Conservation (phyloP, 768 basidiomycete genomes). For the Amanita pseudoporphyria region DNA sequence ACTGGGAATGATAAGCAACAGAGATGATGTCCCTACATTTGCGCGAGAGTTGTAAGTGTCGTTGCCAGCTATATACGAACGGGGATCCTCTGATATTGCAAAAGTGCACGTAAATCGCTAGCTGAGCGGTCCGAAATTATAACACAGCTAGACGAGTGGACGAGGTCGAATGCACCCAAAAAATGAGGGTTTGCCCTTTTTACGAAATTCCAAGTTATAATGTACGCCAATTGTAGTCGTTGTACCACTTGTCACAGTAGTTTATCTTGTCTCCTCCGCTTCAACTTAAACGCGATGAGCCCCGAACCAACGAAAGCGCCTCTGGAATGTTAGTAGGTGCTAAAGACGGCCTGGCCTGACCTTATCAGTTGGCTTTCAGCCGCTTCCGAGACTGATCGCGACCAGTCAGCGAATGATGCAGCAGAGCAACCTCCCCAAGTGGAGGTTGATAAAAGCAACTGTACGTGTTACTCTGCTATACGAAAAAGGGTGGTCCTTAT, state of each 20-base stretch:
- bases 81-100: neutral
- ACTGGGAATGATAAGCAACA: slow-evolving; percentile 45
- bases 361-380: neutral
- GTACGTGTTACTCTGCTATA: neutral
- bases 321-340: neutral
- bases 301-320: neutral
- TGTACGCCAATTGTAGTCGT: neutral
- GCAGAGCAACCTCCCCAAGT: neutral
- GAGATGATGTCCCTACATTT: slow-evolving; percentile 44
- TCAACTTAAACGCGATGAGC: neutral
- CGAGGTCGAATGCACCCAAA: neutral
- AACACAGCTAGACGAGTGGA: slow-evolving; percentile 5
- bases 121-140: slow-evolving; percentile 29
- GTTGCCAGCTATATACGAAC: neutral
- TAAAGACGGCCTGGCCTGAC: neutral
- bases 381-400: neutral
- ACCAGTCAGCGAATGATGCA: neutral
- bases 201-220: neutral
- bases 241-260: neutral
- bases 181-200: neutral
- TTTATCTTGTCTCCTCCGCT: neutral
- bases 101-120: slow-evolving; percentile 24
- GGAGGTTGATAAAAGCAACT: neutral
- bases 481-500: neutral
- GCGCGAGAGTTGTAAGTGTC: slow-evolving; percentile 56